A percentile compares a stretch with the other conserved stretches of the same genome.
These are phyloP conservation scores for Chytriomyces hyalinus DNA, from an alignment of 192 early-diverging fungal genomes.

Conservation along the genomic window DNA sequence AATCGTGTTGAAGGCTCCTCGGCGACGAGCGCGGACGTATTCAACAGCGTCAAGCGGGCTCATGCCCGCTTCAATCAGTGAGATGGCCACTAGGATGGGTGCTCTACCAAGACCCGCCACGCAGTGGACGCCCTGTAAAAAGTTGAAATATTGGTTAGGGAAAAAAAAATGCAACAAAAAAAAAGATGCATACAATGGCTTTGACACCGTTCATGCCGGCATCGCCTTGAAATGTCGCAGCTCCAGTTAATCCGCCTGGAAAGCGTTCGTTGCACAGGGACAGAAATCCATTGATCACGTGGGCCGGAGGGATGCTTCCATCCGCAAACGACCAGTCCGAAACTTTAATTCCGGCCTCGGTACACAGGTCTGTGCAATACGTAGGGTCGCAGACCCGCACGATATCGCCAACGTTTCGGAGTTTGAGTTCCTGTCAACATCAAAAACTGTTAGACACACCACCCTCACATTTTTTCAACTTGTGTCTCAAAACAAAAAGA, in stretches of 20 bases:
- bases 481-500: conserved; percentile 13
- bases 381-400: conserved; percentile 87
- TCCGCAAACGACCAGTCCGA: conserved; percentile 44
- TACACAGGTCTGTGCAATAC: conserved; percentile 64
- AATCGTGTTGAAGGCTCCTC: conserved; percentile 75
- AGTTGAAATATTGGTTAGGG: too few species aligned
- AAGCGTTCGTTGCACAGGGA: conserved; percentile 64
- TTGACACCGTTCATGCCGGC: not conserved
- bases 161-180: too few species aligned
- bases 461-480: too few species aligned
- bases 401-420: conserved; percentile 71
- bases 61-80: conserved; percentile 78
- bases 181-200: not conserved
- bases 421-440: conserved; percentile 65
- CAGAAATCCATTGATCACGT: conserved; percentile 70
- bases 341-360: conserved; percentile 64
- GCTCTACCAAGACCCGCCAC: conserved; percentile 74
- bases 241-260: conserved; percentile 34
- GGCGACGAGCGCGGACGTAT: conserved; percentile 67
- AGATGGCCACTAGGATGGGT: conserved; percentile 76
- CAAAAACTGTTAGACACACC: too few species aligned
- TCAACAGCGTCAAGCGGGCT: conserved; percentile 73
- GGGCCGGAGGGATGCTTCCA: conserved; percentile 58
- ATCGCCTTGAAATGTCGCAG: not conserved
- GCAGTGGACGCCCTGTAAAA: conserved; percentile 66